phyloP scores from a whole-genome alignment of 1,284 basidiomycete species.

The Malassezia obtusa region DNA sequence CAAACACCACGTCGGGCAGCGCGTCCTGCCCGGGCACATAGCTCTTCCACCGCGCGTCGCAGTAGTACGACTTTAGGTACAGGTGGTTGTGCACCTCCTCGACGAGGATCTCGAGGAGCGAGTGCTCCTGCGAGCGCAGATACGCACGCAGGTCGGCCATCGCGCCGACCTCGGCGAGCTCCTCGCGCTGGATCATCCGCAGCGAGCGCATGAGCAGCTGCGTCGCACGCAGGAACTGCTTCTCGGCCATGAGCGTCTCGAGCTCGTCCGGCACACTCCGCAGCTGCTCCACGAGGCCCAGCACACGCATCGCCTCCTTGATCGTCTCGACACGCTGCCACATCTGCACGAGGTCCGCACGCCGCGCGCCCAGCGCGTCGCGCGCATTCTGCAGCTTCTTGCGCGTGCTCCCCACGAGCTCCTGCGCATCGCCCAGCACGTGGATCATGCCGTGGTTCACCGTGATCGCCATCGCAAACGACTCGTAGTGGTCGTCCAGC shows the following conservation, averaged over 20 bases:
- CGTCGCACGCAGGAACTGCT: constrained; percentile 79
- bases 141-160: constrained; percentile 79
- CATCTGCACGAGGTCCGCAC: constrained; percentile 46
- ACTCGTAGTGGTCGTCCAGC: constrained; percentile 45
- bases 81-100: constrained; percentile 95
- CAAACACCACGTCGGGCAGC: constrained; percentile 34
- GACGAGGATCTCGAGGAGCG: constrained; percentile 63
- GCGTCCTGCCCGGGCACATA: constrained; percentile 69
- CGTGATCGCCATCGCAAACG: constrained; percentile 47
- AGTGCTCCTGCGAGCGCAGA: constrained; percentile 67
- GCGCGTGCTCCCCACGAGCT: constrained; percentile 28
- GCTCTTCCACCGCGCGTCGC: constrained; percentile 77
- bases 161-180: constrained; percentile 89
- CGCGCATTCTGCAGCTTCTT: constrained; percentile 33
- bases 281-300: constrained; percentile 54
- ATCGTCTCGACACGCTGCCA: constrained; percentile 43
- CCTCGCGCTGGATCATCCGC: constrained; percentile 80
- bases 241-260: constrained; percentile 90
- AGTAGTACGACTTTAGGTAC: constrained; percentile 96
- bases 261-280: constrained; percentile 83
- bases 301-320: constrained; percentile 39
- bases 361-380: constrained; percentile 41
- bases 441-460: constrained; percentile 40
- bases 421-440: constrained; percentile 30
- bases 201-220: constrained; percentile 76